These are phyloP conservation scores for Drosera capensis DNA, from an alignment of 148 eudicot genomes.

Conservation along the genomic window DNA sequence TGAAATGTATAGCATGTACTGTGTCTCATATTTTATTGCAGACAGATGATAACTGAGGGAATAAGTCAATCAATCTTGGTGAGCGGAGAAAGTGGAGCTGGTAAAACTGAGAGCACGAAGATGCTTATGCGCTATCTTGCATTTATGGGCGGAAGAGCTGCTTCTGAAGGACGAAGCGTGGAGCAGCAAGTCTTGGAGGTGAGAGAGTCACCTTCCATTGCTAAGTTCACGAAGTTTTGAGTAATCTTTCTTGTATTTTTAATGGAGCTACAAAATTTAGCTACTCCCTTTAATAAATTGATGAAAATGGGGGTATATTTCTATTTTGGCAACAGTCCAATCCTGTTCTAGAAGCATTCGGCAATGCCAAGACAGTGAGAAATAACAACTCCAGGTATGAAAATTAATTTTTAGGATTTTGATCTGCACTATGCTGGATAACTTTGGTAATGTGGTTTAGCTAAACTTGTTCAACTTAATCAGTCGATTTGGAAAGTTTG, in stretches of 20 bases:
- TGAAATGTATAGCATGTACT: constrained; percentile 3
- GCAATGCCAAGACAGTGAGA: constrained; percentile 73
- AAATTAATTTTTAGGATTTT: not conserved
- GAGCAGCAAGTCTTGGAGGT: constrained; percentile 84
- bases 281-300: not conserved
- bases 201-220: not conserved
- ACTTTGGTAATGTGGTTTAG: constrained; percentile 6
- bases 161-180: constrained; percentile 39
- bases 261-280: constrained; percentile 3
- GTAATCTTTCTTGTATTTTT: constrained; percentile 1
- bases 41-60: constrained; percentile 56
- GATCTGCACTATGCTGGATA: not conserved
- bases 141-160: constrained; percentile 53
- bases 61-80: constrained; percentile 67
- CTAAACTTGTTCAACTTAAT: not conserved
- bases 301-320: not conserved
- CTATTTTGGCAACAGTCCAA: constrained; percentile 29
- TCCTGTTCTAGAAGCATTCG: constrained; percentile 76
- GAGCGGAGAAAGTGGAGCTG: constrained; percentile 87
- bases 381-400: constrained; percentile 67
- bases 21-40: constrained; percentile 16
- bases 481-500: constrained; percentile 77
- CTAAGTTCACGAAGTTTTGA: not conserved
- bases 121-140: constrained; percentile 75
- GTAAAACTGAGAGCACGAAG: constrained; percentile 74